Base-by-base conservation (phyloP, 176 grass and related monocot species). In the Guadua angustifolia region DNA sequence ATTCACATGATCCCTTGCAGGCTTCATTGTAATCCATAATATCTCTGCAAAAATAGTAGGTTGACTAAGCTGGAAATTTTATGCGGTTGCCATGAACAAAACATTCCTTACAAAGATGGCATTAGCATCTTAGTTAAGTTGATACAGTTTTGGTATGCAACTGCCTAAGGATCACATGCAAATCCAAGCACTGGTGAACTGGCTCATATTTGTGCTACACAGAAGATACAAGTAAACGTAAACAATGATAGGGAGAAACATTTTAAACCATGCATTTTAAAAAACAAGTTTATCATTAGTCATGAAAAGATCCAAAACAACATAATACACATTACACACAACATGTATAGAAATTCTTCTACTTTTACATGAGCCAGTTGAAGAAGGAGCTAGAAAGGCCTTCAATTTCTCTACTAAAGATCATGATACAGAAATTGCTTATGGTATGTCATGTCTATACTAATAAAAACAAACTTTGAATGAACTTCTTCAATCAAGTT, bases 181-280 rank as follows among this genome's bases (percentile, higher is more conserved):
- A 73, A 68, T 57, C 36, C 43, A 84, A 32, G 50, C 60, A 89
- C 69, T 17, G 12, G 33, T 69, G 68, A 88, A 47, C 58, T 67
- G 25, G 47, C 29, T 38, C 16, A 36, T 60, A 78, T 40, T 58
- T 58, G 39, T 38, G 67, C 57, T 79, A 67, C 10, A 25, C 14
- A 44, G 39, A 73, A 83, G 77, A 74, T 77, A 40, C 38, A 80
- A 79, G 25, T 8, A 59, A 24, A 67, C 29, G 66, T 63, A 62
- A 55, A 43, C 22, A 81, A 75, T 67, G 77, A 49, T 53, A 84
- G 29, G 50, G 45, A 74, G 60, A 74, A 59, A 69, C 35, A 69
- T 51, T 61, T 74, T 58, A 84, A 56, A 71, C 14, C 68, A 79
- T 79, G 67, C 71, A 58, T 81, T 74, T 84, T 10, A 84, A 60